phyloP scores from a whole-genome alignment of 2,329 filamentous ascomycete species.

The Basipetospora chlamydospora region DNA sequence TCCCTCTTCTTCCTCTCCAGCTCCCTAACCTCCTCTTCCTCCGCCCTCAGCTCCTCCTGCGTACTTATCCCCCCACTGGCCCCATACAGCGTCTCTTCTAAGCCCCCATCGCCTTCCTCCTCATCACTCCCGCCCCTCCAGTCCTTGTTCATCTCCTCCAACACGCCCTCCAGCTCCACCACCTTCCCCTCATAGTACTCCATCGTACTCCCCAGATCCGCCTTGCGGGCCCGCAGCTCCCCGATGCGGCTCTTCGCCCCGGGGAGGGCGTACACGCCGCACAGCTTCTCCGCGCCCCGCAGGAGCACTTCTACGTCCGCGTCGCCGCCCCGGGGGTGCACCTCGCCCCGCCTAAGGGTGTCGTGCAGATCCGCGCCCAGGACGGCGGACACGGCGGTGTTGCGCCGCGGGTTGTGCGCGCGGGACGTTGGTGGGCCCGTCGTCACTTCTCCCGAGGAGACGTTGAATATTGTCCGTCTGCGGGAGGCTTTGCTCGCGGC shows the following conservation, averaged over 20 bases:
- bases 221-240: slow-evolving; percentile 54
- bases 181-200: slow-evolving; percentile 71
- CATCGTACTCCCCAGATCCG: slow-evolving; percentile 57
- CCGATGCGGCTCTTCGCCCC: slow-evolving; percentile 67
- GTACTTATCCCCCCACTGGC: slow-evolving; percentile 36
- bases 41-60: slow-evolving; percentile 51
- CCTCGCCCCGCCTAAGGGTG: slow-evolving; percentile 50
- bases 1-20: slow-evolving; percentile 42
- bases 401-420: slow-evolving; percentile 40
- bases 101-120: slow-evolving; percentile 24
- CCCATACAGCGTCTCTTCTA: slow-evolving; percentile 15
- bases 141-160: slow-evolving; percentile 59
- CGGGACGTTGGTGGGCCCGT: slow-evolving; percentile 34
- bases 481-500: slow-evolving; percentile 31
- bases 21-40: slow-evolving; percentile 51
- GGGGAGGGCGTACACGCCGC: slow-evolving; percentile 70
- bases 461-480: slow-evolving; percentile 52
- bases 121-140: slow-evolving; percentile 37
- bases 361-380: slow-evolving; percentile 78
- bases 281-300: slow-evolving; percentile 77
- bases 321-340: slow-evolving; percentile 44
- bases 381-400: slow-evolving; percentile 80
- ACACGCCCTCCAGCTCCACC: slow-evolving; percentile 55
- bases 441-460: slow-evolving; percentile 47
- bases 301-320: slow-evolving; percentile 79